Percentiles rank a stretch among this genome's conserved stretches.
Evolutionary conservation across 2,329 filamentous ascomycete genomes (phyloP).

Genomic region (Aspergillus caelatus): DNA sequence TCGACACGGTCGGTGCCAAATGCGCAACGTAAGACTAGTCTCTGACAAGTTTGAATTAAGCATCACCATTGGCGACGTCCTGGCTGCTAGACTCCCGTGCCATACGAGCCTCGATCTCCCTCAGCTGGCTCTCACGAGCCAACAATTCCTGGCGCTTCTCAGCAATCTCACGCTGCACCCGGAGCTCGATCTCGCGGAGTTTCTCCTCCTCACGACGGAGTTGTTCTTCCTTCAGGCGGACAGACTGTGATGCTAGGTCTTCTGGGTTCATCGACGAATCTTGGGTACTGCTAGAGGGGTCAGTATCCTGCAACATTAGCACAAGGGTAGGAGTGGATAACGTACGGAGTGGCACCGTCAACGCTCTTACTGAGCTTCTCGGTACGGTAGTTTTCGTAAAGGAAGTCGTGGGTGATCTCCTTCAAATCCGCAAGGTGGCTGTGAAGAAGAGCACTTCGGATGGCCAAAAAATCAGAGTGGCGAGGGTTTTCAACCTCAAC

Average conservation of each 20-base stretch:
- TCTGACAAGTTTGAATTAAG: slow-evolving; percentile 34
- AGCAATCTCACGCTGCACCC: slow-evolving; percentile 99
- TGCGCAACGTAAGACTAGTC: slow-evolving; percentile 29
- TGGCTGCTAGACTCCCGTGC: slow-evolving; percentile 71
- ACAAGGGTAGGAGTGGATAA: slow-evolving; percentile 34
- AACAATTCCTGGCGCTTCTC: slow-evolving; percentile 99
- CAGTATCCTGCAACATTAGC: slow-evolving; percentile 14
- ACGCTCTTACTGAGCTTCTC: slow-evolving; percentile 99
- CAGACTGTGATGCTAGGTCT: slow-evolving; percentile 93
- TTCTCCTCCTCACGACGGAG: slow-evolving; percentile 99
- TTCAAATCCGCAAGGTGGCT: slow-evolving; percentile 97
- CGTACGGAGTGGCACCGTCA: slow-evolving; percentile 84
- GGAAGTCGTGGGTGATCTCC: slow-evolving; percentile 99
- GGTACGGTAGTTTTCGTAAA: slow-evolving; percentile 99
- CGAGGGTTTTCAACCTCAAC: slow-evolving; percentile 99
- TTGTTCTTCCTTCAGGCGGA: slow-evolving; percentile 99
- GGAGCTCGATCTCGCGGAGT: slow-evolving; percentile 97
- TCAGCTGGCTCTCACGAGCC: slow-evolving; percentile 95
- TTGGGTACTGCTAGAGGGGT: slow-evolving; percentile 48
- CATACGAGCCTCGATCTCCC: slow-evolving; percentile 98
- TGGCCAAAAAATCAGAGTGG: slow-evolving; percentile 97
- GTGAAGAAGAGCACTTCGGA: slow-evolving; percentile 93
- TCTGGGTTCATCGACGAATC: slow-evolving; percentile 97
- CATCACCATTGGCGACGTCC: slow-evolving; percentile 40
- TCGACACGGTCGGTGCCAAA: slow-evolving; percentile 39